Base-by-base conservation (phyloP, 106 monocot genomes). In the Iris macrosiphon region DNA sequence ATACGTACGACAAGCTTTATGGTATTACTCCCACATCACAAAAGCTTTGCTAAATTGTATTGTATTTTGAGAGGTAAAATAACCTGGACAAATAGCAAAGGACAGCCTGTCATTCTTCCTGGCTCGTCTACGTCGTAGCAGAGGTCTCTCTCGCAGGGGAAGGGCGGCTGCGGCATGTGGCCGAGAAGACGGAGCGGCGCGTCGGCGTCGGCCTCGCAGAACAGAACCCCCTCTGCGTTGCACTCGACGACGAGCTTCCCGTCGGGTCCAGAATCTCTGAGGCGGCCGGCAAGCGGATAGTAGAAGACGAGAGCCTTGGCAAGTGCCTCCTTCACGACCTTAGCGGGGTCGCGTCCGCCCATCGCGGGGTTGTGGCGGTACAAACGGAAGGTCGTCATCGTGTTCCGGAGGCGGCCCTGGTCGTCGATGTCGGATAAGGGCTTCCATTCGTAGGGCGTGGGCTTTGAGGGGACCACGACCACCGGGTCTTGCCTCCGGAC, bases 391-490 rank as follows among this genome's bases (percentile, higher is more conserved):
- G 62, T 49, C 8, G 75, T 67, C 31, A 75, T 68, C n/a, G 62
- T 67, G 40, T 68, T 68, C 6, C 75, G 44, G 7, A 75, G 49
- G 30, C 75, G 56, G 49, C 62, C 75, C 34, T 75, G 75, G 68
- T 75, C 75, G 29, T 75, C 75, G 31, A 75, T 62, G 62, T 75
- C 75, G 37, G 75, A 75, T 2, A 75, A 62, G 22, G 14, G 54
- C 67, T 67, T 67, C 15, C 67, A 33, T 62, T 75, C 75, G 6
- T 30, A 56, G n/a, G 75, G 75, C 23, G 67, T 75, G 19, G 60
- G 67, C 31, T 26, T 38, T 3, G 67, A 67, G n/a, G 75, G 75
- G 12, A 32, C 31, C 0, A 75, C 68, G 20, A 75, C 41, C 46
- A 56, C 75, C 3, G 75, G 62, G 29, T 62, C 44, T n/a, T 49